Conservation (phyloP, 1,284 basidiomycete genomes). For the Neonothopanus nambi region DNA sequence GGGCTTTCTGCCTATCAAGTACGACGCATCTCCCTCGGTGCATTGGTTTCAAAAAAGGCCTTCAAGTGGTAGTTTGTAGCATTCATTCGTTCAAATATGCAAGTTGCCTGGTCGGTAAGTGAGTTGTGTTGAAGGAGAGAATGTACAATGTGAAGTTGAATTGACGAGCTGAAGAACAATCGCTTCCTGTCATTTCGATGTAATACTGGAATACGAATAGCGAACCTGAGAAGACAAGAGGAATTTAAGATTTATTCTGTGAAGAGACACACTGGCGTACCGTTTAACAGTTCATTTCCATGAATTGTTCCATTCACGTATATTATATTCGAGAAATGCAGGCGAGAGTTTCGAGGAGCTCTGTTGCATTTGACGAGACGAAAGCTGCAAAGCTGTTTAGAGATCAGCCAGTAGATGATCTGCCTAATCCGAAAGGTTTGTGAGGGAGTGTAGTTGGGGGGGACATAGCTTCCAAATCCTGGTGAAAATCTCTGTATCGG, state of each 20-base stretch:
- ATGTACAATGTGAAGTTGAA: conserved; percentile 22
- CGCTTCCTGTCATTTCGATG: conserved; percentile 19
- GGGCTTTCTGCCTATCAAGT: conserved; percentile 18
- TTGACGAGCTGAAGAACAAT: conserved; percentile 16
- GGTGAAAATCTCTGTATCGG: not conserved
- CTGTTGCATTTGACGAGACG: conserved; percentile 18
- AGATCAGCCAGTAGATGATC: conserved; percentile 17
- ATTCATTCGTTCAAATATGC: conserved; percentile 22
- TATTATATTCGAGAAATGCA: conserved; percentile 18
- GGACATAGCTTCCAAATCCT: no score
- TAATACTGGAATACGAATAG: conserved; percentile 16
- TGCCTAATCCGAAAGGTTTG: conserved; percentile 19
- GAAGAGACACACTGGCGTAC: conserved; percentile 3
- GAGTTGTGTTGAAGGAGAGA: conserved; percentile 18
- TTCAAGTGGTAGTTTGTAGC: conserved; percentile 20
- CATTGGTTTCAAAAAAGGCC: conserved; percentile 16
- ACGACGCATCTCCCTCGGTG: conserved; percentile 20
- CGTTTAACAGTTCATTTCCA: conserved; percentile 20
- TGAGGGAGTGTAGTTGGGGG: conserved; percentile 2
- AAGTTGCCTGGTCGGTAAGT: conserved; percentile 17
- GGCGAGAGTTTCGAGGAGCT: conserved; percentile 18
- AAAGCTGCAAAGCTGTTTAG: conserved; percentile 14
- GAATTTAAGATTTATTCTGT: not conserved
- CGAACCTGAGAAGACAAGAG: conserved; percentile 1
- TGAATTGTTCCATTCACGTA: conserved; percentile 23